Conservation (phyloP, 768 basidiomycete genomes). For the Boletus pseudo-olivaceus region DNA sequence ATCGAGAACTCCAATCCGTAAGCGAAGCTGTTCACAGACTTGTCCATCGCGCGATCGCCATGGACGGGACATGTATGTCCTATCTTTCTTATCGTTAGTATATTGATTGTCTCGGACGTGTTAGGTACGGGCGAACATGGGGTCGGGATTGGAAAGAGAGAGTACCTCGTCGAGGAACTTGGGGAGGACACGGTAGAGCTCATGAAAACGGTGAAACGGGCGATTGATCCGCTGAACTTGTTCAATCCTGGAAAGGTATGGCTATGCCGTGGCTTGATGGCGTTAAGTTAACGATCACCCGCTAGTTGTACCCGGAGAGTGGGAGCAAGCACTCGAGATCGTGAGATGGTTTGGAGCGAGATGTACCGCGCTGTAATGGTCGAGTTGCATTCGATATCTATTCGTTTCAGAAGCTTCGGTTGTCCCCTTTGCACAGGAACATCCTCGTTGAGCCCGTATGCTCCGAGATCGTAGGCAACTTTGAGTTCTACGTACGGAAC, state of each 20-base stretch:
- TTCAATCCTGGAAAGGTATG: conserved; percentile 81
- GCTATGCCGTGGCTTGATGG: neutral
- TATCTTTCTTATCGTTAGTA: neutral
- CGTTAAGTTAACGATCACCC: neutral
- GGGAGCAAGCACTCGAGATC: neutral
- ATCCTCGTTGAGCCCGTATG: neutral
- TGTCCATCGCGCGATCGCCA: conserved; percentile 62
- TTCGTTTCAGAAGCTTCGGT: neutral
- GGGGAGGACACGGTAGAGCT: conserved; percentile 78
- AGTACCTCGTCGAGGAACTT: conserved; percentile 80
- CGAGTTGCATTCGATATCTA: neutral
- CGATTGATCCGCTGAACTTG: conserved; percentile 75
- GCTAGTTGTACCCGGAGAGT: conserved; percentile 21
- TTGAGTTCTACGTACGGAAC: no score
- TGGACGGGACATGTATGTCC: conserved; percentile 73
- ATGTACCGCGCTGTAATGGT: neutral
- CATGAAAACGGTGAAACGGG: conserved; percentile 81
- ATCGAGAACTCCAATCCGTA: conserved; percentile 54
- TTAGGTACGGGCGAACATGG: conserved; percentile 85
- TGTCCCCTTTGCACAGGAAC: neutral
- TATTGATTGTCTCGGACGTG: neutral
- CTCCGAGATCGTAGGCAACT: no score
- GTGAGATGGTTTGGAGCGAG: neutral
- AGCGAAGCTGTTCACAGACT: conserved; percentile 65
- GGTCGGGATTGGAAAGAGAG: conserved; percentile 81